phyloP scores from a whole-genome alignment of 2,329 filamentous ascomycete genomes.

The Dothistroma pini region DNA sequence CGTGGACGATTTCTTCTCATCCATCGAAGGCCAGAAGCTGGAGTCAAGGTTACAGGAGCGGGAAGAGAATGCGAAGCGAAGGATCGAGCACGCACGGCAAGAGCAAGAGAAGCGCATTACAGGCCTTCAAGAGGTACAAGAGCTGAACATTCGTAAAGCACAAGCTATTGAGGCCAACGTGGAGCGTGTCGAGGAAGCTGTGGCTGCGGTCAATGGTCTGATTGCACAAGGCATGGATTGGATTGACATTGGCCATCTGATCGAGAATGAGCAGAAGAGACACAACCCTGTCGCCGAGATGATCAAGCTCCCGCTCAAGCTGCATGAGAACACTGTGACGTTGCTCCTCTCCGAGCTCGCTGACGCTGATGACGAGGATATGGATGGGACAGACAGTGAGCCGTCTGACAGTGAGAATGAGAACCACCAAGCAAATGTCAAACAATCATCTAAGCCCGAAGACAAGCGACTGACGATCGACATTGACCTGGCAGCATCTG shows the following conservation, averaged over 20 bases:
- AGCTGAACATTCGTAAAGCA: constrained; percentile 81
- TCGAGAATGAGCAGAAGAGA: constrained; percentile 78
- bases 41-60: constrained; percentile 78
- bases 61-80: constrained; percentile 75
- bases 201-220: constrained; percentile 87
- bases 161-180: constrained; percentile 87
- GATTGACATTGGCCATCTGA: constrained; percentile 82
- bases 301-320: constrained; percentile 81
- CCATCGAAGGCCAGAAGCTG: constrained; percentile 87
- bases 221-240: constrained; percentile 96
- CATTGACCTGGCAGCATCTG: constrained; percentile 74
- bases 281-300: constrained; percentile 81
- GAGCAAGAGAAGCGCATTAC: constrained; percentile 85
- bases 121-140: constrained; percentile 75
- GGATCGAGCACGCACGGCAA: constrained; percentile 75
- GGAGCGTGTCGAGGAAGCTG: constrained; percentile 86
- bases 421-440: constrained; percentile 40
- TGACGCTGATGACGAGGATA: constrained; percentile 57
- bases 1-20: constrained; percentile 96
- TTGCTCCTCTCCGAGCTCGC: constrained; percentile 70
- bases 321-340: constrained; percentile 86
- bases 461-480: constrained; percentile 65
- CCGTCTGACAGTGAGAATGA: constrained; percentile 59
- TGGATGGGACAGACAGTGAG: constrained; percentile 63
- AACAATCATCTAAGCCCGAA: constrained; percentile 30